Percentiles rank a stretch among this genome's conserved stretches.
Conservation (phyloP, 176 grass and related monocot genomes). For the Raddia guianensis region DNA sequence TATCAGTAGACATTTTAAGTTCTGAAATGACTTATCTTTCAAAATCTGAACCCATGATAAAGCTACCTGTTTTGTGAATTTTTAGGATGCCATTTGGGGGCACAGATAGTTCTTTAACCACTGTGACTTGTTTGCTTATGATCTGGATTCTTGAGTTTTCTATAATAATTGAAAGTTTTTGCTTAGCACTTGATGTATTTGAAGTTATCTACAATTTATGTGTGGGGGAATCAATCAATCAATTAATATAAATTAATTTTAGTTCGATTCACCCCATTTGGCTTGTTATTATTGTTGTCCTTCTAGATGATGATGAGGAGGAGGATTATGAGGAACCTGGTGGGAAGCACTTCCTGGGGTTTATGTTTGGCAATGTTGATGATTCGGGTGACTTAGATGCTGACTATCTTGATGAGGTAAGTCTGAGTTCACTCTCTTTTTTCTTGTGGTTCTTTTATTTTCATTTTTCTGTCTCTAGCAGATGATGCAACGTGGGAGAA, state of each 20-base stretch:
- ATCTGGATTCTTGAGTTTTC: conserved; percentile 22
- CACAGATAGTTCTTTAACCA: neutral
- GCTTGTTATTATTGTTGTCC: neutral
- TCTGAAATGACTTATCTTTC: neutral
- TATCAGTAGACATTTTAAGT: neutral
- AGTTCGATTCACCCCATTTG: neutral
- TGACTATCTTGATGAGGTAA: conserved; percentile 98
- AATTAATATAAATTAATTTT: neutral
- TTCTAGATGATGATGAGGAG: conserved; percentile 68
- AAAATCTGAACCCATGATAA: conserved; percentile 16
- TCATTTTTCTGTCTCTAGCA: neutral
- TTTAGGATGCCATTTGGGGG: conserved; percentile 5
- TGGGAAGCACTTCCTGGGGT: conserved; percentile 79
- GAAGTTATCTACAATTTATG: conserved; percentile 6
- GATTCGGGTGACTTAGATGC: conserved; percentile 89
- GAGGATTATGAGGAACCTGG: conserved; percentile 85
- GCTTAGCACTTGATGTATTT: neutral
- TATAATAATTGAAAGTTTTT: neutral
- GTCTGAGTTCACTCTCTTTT: neutral
- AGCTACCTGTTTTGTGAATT: neutral
- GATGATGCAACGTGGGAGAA: neutral
- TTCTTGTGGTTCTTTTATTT: conserved; percentile 13
- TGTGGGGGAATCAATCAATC: neutral
- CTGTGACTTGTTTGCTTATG: neutral
- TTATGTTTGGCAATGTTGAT: conserved; percentile 99